Percentiles rank a stretch among this genome's conserved stretches.
Evolutionary conservation across 2,329 filamentous ascomycete genomes (phyloP).

Genomic region (Mariannaea sp.): DNA sequence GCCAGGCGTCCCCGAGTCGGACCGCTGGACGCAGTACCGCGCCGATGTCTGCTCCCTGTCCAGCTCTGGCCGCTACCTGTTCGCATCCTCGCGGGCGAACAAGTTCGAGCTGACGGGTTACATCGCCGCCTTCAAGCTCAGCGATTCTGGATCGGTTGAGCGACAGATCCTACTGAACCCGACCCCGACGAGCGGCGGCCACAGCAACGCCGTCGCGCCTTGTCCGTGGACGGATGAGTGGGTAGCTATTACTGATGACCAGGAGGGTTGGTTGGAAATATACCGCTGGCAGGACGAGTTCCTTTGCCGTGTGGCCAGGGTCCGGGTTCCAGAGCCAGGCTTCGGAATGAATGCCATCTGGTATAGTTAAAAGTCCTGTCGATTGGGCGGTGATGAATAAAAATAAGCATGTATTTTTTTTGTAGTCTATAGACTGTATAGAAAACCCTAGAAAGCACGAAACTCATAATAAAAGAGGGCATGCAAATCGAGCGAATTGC

Average conservation of each 20-base stretch:
- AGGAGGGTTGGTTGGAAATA: slow-evolving; percentile 85
- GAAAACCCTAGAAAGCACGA: too few species aligned
- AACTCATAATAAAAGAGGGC: too few species aligned
- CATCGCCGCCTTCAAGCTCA: slow-evolving; percentile 77
- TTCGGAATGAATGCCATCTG: slow-evolving; percentile 98
- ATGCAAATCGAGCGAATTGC: too few species aligned
- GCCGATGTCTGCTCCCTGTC: slow-evolving; percentile 82
- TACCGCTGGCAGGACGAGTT: slow-evolving; percentile 87
- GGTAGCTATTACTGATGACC: slow-evolving; percentile 87
- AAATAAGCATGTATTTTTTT: neutral
- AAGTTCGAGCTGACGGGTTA: slow-evolving; percentile 78
- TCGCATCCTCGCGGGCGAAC: slow-evolving; percentile 83
- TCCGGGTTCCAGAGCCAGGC: slow-evolving; percentile 81
- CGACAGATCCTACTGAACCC: slow-evolving; percentile 80
- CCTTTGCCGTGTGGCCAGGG: slow-evolving; percentile 74
- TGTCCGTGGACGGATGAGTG: slow-evolving; percentile 87
- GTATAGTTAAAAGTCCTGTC: slow-evolving; percentile 66
- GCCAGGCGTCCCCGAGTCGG: slow-evolving; percentile 59
- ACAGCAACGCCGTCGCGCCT: slow-evolving; percentile 85
- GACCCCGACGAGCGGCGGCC: slow-evolving; percentile 84
- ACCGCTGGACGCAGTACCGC: slow-evolving; percentile 69
- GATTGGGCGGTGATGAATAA: neutral
- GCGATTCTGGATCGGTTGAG: slow-evolving; percentile 72
- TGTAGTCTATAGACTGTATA: neutral
- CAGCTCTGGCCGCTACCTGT: slow-evolving; percentile 73